Evolutionary conservation across 2,329 filamentous ascomycete species (phyloP), one percentile per base, ranked within the genome.

Genomic region (Hortaea werneckii): DNA sequence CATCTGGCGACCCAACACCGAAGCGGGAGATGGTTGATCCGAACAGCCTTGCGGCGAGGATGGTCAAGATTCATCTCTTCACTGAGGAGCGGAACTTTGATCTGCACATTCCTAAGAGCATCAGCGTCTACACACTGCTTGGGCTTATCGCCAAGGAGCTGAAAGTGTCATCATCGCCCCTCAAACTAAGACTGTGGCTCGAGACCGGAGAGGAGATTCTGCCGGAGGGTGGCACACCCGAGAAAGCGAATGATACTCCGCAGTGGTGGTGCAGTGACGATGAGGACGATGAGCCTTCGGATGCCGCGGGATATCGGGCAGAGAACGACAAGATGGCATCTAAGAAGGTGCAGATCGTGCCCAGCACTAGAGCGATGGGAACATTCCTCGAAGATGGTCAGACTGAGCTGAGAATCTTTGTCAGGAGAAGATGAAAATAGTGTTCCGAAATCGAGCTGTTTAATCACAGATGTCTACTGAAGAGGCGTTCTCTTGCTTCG

Each of bases 191-290:
- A 37, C 64, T 96, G 41, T 69, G 92, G 0, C 94, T 87, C 84
- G 87, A 95, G 68, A 95, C 88, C 6, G 86, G 87, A 13, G 89
- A 95, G 64, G 87, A 84, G 87, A 95, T 63, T 86, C 86, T 0
- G 80, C 87, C 0, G 53, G 56, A 76, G 76, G 6, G 74, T 79
- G 54, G 74, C 80, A 50, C 74, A 78, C 73, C 5, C 20, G 20
- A 20, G 68, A 67, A 2, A 66, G 64, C 9, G 32, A 53, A 59
- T 20, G 62, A 66, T 37, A 64, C 55, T 5, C 54, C 58, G 5
- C 58, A 55, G n/a, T 58, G 57, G 46, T 69, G 64, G 64, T 63
- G 68, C 44, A 66, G 61, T 12, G 65, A 59, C 35, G 63, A 56
- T 5, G 62, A 64, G 48, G 46, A 54, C 26, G 43, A 50, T 41